Percentiles rank a stretch among this genome's conserved stretches.
Evolutionary conservation across 805 yeast species (phyloP).

Genomic region (Aciculoconidium aculeatum): DNA sequence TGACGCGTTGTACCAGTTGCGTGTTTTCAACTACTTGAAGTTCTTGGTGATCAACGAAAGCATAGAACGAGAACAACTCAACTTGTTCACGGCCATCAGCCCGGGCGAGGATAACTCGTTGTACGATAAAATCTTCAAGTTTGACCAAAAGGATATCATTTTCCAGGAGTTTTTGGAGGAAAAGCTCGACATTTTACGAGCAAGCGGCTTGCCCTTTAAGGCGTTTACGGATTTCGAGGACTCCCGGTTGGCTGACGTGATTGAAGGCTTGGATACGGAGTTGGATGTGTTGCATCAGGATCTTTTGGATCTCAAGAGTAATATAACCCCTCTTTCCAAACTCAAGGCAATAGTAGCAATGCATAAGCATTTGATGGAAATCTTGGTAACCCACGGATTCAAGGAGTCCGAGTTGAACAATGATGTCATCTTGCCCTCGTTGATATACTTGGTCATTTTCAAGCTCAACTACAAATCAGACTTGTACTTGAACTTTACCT

Average conservation of each 20-base stretch:
- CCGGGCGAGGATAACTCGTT: slow-evolving; percentile 25
- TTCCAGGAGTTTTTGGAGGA: slow-evolving; percentile 31
- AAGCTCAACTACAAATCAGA: slow-evolving; percentile 19
- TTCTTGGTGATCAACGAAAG: slow-evolving; percentile 27
- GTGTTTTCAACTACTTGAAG: slow-evolving; percentile 38
- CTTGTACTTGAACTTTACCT: slow-evolving; percentile 30
- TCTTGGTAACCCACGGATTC: slow-evolving; percentile 12
- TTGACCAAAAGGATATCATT: slow-evolving; percentile 33
- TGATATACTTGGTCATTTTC: slow-evolving; percentile 31
- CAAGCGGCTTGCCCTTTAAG: slow-evolving; percentile 21
- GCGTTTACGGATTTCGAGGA: slow-evolving; percentile 23
- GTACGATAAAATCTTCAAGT: slow-evolving; percentile 34
- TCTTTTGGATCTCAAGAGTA: slow-evolving; percentile 13
- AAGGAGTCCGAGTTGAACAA: slow-evolving; percentile 26
- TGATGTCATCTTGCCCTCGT: slow-evolving; percentile 35
- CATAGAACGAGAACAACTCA: slow-evolving; percentile 29
- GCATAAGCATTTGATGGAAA: slow-evolving; percentile 25
- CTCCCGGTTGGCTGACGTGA: slow-evolving; percentile 9
- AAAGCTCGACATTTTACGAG: slow-evolving; percentile 23
- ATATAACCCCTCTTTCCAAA: slow-evolving; percentile 30
- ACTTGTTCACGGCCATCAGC: slow-evolving; percentile 21
- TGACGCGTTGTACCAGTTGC: slow-evolving; percentile 31
- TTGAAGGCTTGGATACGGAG: slow-evolving; percentile 13
- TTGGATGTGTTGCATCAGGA: slow-evolving; percentile 15
- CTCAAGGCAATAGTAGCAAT: slow-evolving; percentile 22